Evolutionary conservation across 1,284 basidiomycete genomes (phyloP).

Genomic region (Moesziomyces antarcticus): DNA sequence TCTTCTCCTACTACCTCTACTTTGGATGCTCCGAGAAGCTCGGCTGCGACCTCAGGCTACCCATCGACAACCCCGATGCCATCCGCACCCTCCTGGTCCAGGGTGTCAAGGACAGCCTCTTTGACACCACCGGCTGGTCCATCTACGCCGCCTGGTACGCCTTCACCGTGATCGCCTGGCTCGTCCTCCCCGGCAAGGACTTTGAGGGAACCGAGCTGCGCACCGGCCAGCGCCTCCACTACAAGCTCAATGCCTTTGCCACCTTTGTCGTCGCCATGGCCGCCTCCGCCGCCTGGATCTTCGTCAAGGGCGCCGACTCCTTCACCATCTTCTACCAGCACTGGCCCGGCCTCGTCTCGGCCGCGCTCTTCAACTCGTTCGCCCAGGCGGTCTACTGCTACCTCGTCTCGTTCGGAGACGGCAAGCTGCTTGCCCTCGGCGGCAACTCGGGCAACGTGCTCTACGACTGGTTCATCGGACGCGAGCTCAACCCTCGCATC

Average conservation of each 20-base stretch:
- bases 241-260: slow-evolving; percentile 95
- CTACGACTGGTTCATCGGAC: slow-evolving; percentile 97
- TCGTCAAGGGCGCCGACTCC: slow-evolving; percentile 78
- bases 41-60: slow-evolving; percentile 57
- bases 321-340: slow-evolving; percentile 92
- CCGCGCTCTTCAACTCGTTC: slow-evolving; percentile 82
- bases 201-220: slow-evolving; percentile 83
- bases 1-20: slow-evolving; percentile 81
- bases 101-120: slow-evolving; percentile 70
- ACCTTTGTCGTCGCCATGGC: slow-evolving; percentile 74
- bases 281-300: slow-evolving; percentile 77
- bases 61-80: slow-evolving; percentile 39
- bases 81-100: slow-evolving; percentile 30
- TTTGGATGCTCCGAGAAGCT: slow-evolving; percentile 81
- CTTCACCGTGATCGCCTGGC: slow-evolving; percentile 85
- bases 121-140: slow-evolving; percentile 80
- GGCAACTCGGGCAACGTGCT: slow-evolving; percentile 89
- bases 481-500: slow-evolving; percentile 89
- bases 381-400: slow-evolving; percentile 77
- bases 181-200: slow-evolving; percentile 84
- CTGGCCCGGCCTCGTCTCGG: slow-evolving; percentile 89
- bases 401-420: slow-evolving; percentile 75
- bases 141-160: slow-evolving; percentile 91
- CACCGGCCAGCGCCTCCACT: slow-evolving; percentile 79
- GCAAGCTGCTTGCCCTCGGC: slow-evolving; percentile 81